These are phyloP conservation scores for Chimonanthus salicifolius DNA, from an alignment of 164 flowering plant species.

Conservation along the genomic window DNA sequence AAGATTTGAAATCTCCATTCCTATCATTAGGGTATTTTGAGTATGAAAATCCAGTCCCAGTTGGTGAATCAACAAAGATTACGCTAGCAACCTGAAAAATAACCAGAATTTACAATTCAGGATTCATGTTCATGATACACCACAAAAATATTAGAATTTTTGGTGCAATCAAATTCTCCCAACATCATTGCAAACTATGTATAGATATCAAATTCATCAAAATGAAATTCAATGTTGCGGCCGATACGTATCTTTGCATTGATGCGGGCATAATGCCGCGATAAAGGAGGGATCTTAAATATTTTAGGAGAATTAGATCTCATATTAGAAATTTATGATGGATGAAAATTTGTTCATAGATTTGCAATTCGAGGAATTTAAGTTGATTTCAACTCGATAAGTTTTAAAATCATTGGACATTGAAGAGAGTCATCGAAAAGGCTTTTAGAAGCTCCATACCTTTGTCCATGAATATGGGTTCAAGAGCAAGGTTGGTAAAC, in stretches of 20 bases:
- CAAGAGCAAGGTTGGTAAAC: slow-evolving; percentile 27
- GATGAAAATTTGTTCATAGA: background rate
- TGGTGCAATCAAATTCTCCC: no score
- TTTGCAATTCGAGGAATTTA: background rate
- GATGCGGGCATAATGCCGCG: background rate
- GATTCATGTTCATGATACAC: no score
- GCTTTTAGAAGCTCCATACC: slow-evolving; percentile 16
- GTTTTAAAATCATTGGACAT: no score
- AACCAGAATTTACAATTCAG: no score
- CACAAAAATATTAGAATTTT: no score
- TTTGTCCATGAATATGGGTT: slow-evolving; percentile 50
- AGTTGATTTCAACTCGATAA: background rate
- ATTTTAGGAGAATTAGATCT: background rate
- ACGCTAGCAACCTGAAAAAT: slow-evolving; percentile 30
- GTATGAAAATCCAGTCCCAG: slow-evolving; percentile 44
- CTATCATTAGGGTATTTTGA: slow-evolving; percentile 17
- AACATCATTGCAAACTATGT: no score
- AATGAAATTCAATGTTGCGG: no score
- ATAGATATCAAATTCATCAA: no score
- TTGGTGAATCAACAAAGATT: slow-evolving; percentile 39
- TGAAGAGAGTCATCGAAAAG: background rate
- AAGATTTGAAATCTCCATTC: slow-evolving; percentile 12
- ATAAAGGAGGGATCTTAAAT: background rate
- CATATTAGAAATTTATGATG: background rate
- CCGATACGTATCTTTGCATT: background rate